Evolutionary conservation across 495 filamentous ascomycete genomes (phyloP), one percentile per base, ranked within the genome.

Genomic region (Neurospora sublineolata): DNA sequence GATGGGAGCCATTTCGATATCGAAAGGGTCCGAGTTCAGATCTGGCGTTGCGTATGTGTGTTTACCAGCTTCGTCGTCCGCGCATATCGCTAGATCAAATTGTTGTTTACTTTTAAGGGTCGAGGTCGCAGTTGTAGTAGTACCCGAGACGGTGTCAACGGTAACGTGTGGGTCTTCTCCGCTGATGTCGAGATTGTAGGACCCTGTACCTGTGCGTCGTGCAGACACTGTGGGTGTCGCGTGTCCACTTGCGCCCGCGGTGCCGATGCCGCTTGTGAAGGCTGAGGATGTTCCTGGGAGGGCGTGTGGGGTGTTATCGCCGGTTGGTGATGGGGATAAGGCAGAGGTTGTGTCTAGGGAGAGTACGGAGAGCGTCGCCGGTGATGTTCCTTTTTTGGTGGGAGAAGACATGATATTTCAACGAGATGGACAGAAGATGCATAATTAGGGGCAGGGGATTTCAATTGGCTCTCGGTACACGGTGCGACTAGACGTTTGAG

Each of bases 1-100:
- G 75, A 83, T 79, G 38, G 83, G 71, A 60, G 80, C 83, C 84
- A 86, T 86, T 77, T 86, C 84, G 76, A 86, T 82, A 68, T 81
- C 82, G 68, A 80, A 79, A 41, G 38, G n/a, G 69, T 71, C 76
- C 39, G 36, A 46, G 52, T 67, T 68, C 52, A 67, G 73, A 9
- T 69, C 71, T 58, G 69, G 7, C 41, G 60, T 23, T 37, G 68
- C 36, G 72, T 68, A 16, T 64, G 60, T 39, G 37, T 41, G 67
- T 69, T 70, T n/a, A 69, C 37, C 58, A 58, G 58, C 20, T 27
- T 68, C 9, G 37, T 60, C 40, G 30, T 60, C 16, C n/a, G 14
- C 52, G 33, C 40, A 70, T 72, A 7, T 60, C 44, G 52, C 69
- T 36, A 64, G 23, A 18, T 64, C 52, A 14, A 33, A 64, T 33